Evolutionary conservation across 768 basidiomycete species (phyloP).

Genomic region (Auricularia heimuer): DNA sequence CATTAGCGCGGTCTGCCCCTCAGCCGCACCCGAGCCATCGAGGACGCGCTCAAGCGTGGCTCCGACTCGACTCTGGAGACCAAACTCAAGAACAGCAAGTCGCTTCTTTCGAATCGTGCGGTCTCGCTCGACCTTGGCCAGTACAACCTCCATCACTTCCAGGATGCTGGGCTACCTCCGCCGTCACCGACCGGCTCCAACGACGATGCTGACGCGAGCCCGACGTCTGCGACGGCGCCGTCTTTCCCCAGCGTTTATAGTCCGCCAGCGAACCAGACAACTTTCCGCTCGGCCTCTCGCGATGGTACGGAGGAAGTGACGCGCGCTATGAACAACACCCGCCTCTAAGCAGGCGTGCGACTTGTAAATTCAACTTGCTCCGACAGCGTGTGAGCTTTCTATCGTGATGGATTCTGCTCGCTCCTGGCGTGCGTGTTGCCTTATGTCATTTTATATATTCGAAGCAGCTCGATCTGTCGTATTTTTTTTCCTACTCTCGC

Average conservation of each 20-base stretch:
- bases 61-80: conserved; percentile 78
- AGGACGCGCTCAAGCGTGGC: conserved; percentile 71
- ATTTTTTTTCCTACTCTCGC: too few species aligned
- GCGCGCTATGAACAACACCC: not conserved
- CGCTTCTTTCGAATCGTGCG: conserved; percentile 75
- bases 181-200: conserved; percentile 75
- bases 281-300: not conserved
- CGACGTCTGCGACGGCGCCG: conserved; percentile 67
- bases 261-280: conserved; percentile 27
- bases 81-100: conserved; percentile 73
- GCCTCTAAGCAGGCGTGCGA: not conserved
- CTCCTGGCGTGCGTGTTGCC: too few species aligned
- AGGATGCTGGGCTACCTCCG: conserved; percentile 31
- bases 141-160: conserved; percentile 26
- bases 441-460: too few species aligned
- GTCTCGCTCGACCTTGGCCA: conserved; percentile 81
- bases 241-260: conserved; percentile 82
- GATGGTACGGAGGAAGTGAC: not conserved
- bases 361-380: not conserved
- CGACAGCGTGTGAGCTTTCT: too few species aligned
- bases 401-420: too few species aligned
- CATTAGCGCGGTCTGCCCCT: conserved; percentile 46
- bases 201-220: conserved; percentile 68
- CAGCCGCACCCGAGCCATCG: conserved; percentile 51
- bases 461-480: too few species aligned